Conservation (phyloP, 257 asterid species). For the Jaltomata sinuosa region DNA sequence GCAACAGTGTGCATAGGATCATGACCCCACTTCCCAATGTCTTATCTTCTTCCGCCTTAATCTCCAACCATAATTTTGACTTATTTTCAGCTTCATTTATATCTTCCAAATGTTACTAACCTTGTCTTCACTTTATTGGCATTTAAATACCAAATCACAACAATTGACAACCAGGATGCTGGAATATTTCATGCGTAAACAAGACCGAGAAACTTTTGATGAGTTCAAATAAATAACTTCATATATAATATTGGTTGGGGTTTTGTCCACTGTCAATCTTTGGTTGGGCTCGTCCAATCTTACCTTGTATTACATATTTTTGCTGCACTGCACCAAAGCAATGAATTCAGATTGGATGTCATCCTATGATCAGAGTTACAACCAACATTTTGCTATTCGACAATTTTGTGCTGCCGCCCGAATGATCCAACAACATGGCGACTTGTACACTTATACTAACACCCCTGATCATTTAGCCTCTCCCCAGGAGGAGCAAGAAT, state of each 20-base stretch:
- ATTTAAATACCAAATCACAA: not conserved
- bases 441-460: not conserved
- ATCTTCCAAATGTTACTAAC: not conserved
- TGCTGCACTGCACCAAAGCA: not conserved
- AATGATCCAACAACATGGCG: constrained; percentile 14
- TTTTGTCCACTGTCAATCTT: not conserved
- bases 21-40: not conserved
- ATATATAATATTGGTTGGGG: not conserved
- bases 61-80: not conserved
- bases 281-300: too few relatives aligned
- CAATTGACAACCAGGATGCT: not conserved
- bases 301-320: not conserved
- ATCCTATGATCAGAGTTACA: constrained; percentile 5
- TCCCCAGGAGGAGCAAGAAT: constrained; percentile 22
- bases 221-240: not conserved
- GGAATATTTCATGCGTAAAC: not conserved
- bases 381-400: constrained; percentile 35
- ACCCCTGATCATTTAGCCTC: constrained; percentile 4
- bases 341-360: constrained; percentile 14
- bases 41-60: not conserved
- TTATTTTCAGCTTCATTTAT: not conserved
- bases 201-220: not conserved
- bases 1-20: too few relatives aligned
- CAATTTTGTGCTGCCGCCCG: constrained; percentile 50
- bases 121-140: not conserved